Base-by-base conservation (phyloP, 2,329 filamentous ascomycete species). In the Pestalotiopsis sp. region DNA sequence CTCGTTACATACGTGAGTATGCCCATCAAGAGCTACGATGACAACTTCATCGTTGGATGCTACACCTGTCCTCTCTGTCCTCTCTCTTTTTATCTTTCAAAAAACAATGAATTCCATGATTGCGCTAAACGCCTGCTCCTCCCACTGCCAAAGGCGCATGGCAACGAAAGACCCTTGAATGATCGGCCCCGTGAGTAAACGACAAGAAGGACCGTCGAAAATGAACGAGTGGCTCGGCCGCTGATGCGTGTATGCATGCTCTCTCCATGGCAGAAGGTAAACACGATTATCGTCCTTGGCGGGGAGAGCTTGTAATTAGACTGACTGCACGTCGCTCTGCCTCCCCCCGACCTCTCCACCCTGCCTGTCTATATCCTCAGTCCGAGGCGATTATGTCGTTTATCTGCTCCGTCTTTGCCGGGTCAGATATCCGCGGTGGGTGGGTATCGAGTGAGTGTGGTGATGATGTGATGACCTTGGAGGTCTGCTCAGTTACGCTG, bases 401-500 rank as follows among this genome's bases (percentile, higher is more conserved):
- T 23, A 9, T 52, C 45, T 52, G 45, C 23, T 52, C 45, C 11
- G 45, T 23, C 23, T 5, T 58, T 59, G 57, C 27, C 57, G 25
- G 23, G 36, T 4, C 57, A 59, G 27, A 59, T 36, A 36, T 36
- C 31, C 31, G 31, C 31, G 13, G 20, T 58, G 45, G 17, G n/a
- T n/a, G 45, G 45, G 45, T 59, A 59, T 59, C 57, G 57, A 59
- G 45, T n/a, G 45, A 9, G n/a, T 52, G 17, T 52, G 3, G 14
- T n/a, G 17, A 52, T 20, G 20, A 52, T n/a, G 9, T 52, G 17
- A 52, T n/a, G 9, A n/a, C 17, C 11, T 23, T 23, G 45, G n/a
- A 45, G 14, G 20, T 27, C 12, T 59, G 0, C 5, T 67, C 23
- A 38, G 66, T 65, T 57, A n/a, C 60, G 65, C 65, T 71, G 57